Percentiles rank a stretch among this genome's conserved stretches.
phyloP scores from a whole-genome alignment of 768 basidiomycete genomes.

The Suillus lakei region DNA sequence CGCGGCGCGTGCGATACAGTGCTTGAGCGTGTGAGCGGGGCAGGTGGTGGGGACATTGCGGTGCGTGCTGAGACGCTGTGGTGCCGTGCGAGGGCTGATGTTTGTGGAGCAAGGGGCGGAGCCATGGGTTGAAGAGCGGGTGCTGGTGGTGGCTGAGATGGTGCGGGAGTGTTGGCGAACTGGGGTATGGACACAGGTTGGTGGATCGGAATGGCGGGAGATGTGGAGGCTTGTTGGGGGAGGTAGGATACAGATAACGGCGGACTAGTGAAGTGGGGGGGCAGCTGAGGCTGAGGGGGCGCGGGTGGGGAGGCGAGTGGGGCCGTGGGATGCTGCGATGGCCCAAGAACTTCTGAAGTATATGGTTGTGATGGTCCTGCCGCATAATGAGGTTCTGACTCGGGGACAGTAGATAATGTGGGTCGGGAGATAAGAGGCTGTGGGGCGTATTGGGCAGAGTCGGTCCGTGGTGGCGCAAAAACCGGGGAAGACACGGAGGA shows the following conservation, averaged over 20 bases:
- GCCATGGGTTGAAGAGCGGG: constrained; percentile 12
- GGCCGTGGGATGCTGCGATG: constrained; percentile 12
- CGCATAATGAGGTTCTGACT: constrained; percentile 27
- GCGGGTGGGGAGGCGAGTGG: constrained; percentile 20
- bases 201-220: constrained; percentile 20
- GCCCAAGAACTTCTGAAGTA: constrained; percentile 5
- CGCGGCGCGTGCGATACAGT: constrained; percentile 8
- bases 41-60: constrained; percentile 4
- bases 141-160: constrained; percentile 2
- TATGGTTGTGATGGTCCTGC: constrained; percentile 10
- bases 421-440: constrained; percentile 28
- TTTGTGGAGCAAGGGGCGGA: constrained; percentile 14
- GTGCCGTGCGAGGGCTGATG: constrained; percentile 26
- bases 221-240: constrained; percentile 20
- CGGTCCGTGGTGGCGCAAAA: constrained; percentile 25
- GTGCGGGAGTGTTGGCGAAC: constrained; percentile 7
- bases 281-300: constrained; percentile 18
- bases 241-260: constrained; percentile 14
- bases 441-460: constrained; percentile 21
- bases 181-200: constrained; percentile 28
- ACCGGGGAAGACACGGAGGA: constrained; percentile 20
- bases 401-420: constrained; percentile 30
- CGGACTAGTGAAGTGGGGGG: constrained; percentile 10
- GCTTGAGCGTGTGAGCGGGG: background rate
- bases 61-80: constrained; percentile 18